Evolutionary conservation across 2,329 filamentous ascomycete species (phyloP), one percentile per base, ranked within the genome.

Genomic region (Bipolaris bicolor): DNA sequence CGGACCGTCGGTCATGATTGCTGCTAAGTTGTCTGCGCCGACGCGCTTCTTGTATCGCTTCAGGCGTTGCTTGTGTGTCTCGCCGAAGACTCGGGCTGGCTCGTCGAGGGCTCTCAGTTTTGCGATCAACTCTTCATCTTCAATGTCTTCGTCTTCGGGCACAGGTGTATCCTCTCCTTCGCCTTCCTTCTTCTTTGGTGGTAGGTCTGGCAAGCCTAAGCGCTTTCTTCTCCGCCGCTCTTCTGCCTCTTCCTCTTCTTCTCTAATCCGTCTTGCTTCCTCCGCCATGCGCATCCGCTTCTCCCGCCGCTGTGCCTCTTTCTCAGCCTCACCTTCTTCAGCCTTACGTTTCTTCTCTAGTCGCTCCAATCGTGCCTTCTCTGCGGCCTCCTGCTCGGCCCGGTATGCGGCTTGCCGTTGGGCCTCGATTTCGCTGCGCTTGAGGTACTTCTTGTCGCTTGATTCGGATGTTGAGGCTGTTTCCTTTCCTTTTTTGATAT

Each of bases 371-470:
- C 91, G 90, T 70, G 91, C 88, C 37, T 82, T 83, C 66, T 92
- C 90, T 50, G 91, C 81, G 3, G 85, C 85, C 63, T 87, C 86
- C 76, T 98, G 93, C 69, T 96, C 92, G 13, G 89, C 89, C 1
- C 87, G 81, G 79, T 99, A 99, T 59, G 88, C 86, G 37, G 88
- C 89, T 71, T 90, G 82, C 51, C 95, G 89, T 69, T 90, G 87
- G 51, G 90, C 89, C 82, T 99, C 95, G 65, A 92, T 76, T 65
- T 99, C 94, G 64, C 90, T 88, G 64, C 92, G 91, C 68, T 91
- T 92, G 62, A 91, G 79, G 76, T 92, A 98, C 77, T 96, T 97
- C 15, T 79, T 76, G 39, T 73, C 66, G 24, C 68, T 60, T 22
- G 74, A 49, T 46, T 72, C 60, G 20, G 77, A 62, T 15, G 67